These are phyloP conservation scores for Penicillium subrubescens DNA, from an alignment of 495 filamentous ascomycete species.

Conservation along the genomic window DNA sequence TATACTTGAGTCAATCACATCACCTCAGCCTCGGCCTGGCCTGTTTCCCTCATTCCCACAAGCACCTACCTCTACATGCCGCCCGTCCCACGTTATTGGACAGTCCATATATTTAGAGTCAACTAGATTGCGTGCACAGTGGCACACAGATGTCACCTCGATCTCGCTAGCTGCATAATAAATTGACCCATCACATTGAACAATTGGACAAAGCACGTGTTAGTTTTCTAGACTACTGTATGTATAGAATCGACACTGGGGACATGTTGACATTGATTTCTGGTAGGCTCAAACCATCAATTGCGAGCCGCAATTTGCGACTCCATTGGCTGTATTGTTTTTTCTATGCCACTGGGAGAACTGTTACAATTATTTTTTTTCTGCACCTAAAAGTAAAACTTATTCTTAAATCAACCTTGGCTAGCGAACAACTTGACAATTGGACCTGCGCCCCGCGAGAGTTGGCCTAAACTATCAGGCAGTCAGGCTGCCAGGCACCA, in stretches of 20 bases:
- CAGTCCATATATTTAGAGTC: not conserved
- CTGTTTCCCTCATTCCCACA: not conserved
- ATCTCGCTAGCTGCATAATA: not conserved
- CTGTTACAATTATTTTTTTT: not conserved
- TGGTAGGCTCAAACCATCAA: not conserved
- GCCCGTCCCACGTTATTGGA: not conserved
- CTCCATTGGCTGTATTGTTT: not conserved
- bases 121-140: not conserved
- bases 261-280: not conserved
- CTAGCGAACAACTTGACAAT: not conserved
- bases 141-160: not conserved
- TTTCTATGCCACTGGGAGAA: not conserved
- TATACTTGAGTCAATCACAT: not conserved
- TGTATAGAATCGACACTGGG: not conserved
- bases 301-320: too few relatives aligned
- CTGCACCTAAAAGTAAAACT: not conserved
- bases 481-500: not conserved
- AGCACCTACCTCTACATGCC: not conserved
- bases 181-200: not conserved
- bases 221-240: not conserved
- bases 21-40: not conserved
- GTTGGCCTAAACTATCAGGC: not conserved
- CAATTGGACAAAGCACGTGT: not conserved
- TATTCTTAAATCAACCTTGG: not conserved
- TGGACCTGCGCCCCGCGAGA: not conserved